Conservation (phyloP, 2,329 filamentous ascomycete species). For the Diplodia mutila region DNA sequence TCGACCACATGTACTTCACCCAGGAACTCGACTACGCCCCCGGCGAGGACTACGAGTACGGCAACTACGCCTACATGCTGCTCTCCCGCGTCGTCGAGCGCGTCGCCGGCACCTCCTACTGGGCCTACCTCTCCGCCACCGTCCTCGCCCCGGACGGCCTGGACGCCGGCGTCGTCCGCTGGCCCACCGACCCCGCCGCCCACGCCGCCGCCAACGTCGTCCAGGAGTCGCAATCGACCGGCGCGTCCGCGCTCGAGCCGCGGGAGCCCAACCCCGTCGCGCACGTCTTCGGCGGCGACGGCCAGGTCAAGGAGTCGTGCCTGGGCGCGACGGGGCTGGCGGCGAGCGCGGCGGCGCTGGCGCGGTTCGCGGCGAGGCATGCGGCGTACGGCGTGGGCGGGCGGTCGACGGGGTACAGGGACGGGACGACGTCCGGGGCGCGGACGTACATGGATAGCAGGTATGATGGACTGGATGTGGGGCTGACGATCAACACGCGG, state of each 20-base stretch:
- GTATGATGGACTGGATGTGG: constrained; percentile 14
- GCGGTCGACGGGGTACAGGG: constrained; percentile 3
- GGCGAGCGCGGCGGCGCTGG: constrained; percentile 30
- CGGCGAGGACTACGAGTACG: constrained; percentile 27
- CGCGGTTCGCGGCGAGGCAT: constrained; percentile 29
- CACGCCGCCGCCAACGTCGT: constrained; percentile 28
- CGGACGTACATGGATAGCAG: constrained; percentile 10
- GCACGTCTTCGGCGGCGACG: constrained; percentile 29
- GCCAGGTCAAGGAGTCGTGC: constrained; percentile 30
- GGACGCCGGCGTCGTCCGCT: constrained; percentile 28
- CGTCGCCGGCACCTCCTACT: constrained; percentile 29
- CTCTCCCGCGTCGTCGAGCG: constrained; percentile 30
- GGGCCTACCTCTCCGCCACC: constrained; percentile 29
- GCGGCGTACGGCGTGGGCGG: constrained; percentile 23
- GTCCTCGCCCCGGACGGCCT: constrained; percentile 27
- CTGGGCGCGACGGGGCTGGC: constrained; percentile 30
- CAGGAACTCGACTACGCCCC: constrained; percentile 32
- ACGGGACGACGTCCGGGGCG: constrained; percentile 24
- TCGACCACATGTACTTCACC: constrained; percentile 30
- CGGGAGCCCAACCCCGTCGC: constrained; percentile 19
- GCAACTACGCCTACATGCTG: constrained; percentile 33
- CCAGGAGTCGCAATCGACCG: constrained; percentile 28
- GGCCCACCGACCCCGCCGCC: constrained; percentile 19
- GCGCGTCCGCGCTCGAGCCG: constrained; percentile 22
- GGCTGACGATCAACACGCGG: constrained; percentile 26